phyloP scores from a whole-genome alignment of 2,329 filamentous ascomycete genomes.

The Fusarium buxicola region DNA sequence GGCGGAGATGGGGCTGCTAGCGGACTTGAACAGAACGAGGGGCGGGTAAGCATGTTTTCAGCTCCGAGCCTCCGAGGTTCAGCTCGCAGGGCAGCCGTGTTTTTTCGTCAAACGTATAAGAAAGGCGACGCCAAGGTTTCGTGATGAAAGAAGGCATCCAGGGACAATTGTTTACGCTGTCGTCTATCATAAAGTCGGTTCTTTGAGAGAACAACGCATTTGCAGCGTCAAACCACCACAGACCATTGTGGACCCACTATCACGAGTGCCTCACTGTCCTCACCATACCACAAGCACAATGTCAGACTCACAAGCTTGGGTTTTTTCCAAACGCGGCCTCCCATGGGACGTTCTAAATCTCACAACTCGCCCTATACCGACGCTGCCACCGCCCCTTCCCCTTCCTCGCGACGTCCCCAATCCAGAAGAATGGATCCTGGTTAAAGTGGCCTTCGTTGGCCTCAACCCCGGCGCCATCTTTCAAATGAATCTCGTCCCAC shows the following conservation, averaged over 20 bases:
- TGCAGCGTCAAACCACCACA: neutral
- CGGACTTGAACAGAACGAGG: neutral
- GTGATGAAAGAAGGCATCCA: neutral
- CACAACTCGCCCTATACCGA: conserved; percentile 35
- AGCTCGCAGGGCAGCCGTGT: neutral
- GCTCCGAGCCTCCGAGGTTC: neutral
- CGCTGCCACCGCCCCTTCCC: conserved; percentile 44
- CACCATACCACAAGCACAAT: conserved; percentile 1
- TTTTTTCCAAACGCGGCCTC: conserved; percentile 45
- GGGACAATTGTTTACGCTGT: neutral
- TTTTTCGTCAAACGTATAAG: neutral
- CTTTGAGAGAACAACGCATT: neutral
- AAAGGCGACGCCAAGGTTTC: neutral
- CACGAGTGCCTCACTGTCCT: neutral
- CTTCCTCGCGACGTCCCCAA: conserved; percentile 44
- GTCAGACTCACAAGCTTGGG: conserved; percentile 44
- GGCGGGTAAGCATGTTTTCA: conserved; percentile 8
- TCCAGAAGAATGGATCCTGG: conserved; percentile 53
- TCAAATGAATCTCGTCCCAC: conserved; percentile 56
- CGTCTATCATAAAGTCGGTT: neutral
- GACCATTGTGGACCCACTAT: neutral
- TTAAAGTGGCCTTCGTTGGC: conserved; percentile 56
- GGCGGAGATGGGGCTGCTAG: too few species aligned
- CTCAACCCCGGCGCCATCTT: conserved; percentile 60
- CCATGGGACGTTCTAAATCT: conserved; percentile 46